Base-by-base conservation (phyloP, 306 rosid genomes). In the Adenanthera pavonina region DNA sequence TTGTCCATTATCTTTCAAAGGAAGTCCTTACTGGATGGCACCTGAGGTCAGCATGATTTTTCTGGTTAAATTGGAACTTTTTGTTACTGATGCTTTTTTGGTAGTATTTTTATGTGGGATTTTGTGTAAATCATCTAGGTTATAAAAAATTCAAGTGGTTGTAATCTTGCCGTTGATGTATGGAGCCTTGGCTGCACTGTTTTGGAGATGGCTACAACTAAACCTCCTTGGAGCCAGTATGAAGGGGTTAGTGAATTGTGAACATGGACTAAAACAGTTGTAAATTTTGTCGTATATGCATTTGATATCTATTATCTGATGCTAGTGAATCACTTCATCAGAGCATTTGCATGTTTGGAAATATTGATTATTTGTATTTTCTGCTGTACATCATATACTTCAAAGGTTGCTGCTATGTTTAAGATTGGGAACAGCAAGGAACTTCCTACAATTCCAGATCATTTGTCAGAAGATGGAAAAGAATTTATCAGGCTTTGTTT, bases 21-120 rank as follows among this genome's bases (percentile, higher is more conserved):
- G 98, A 76, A 94, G 98, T 85, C 98, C 98, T 77, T 92, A 91
- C 79, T 94, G 98, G 98, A 91, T 94, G 98, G 98, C 98, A 74
- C 97, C 98, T 69, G 98, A 94, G 97, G 98, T 94, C 69, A 75
- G 78, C 87, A 52, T 76, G 54, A 71, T 83, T 80, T 77, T 46
- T 25, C 47, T 17, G 30, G 66, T 72, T 41, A 35, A 7, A 44
- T 46, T 54, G 36, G 71, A 16, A 54, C 13, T 25, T 66, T 72
- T 67, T 82, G 76, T 54, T 54, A 35, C 65, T 64, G 78, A 61
- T 82, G 74, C 52, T 47, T 56, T 30, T 2, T 19, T 14, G 17
- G 15, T 76, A 54, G 64, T 74, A 34, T 77, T 56, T 77, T 77
- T 66, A 75, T 79, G 75, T 72, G 60, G 73, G 84, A 20, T 78